Percentiles rank a stretch among this genome's conserved stretches.
Evolutionary conservation across 1,139 yeast species (phyloP).

Genomic region (Meyerozyma guilliermondii): DNA sequence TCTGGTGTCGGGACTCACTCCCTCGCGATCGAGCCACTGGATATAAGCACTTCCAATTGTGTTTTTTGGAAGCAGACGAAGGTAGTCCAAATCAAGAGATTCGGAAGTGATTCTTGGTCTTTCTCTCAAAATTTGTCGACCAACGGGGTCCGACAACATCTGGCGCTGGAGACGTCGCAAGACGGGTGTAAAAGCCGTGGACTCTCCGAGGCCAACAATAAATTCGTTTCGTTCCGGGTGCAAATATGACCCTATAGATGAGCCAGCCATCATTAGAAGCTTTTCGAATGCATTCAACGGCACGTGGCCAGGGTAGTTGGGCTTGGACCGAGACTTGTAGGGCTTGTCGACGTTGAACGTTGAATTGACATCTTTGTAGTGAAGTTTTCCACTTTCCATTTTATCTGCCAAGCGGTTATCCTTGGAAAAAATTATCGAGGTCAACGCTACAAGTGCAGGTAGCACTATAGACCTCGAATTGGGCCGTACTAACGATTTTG

Average conservation of each 20-base stretch:
- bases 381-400: slow-evolving; percentile 53
- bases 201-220: slow-evolving; percentile 93
- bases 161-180: slow-evolving; percentile 56
- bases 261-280: slow-evolving; percentile 58
- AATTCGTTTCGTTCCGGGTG: slow-evolving; percentile 80
- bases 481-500: not conserved
- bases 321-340: slow-evolving; percentile 34
- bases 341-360: slow-evolving; percentile 24
- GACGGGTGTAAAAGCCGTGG: slow-evolving; percentile 73
- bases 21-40: slow-evolving; percentile 79
- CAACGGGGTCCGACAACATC: slow-evolving; percentile 73
- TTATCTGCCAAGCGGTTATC: slow-evolving; percentile 51
- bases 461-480: slow-evolving; percentile 8
- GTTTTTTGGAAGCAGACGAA: slow-evolving; percentile 59
- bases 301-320: slow-evolving; percentile 74
- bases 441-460: slow-evolving; percentile 13
- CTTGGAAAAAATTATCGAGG: slow-evolving; percentile 34
- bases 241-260: slow-evolving; percentile 76
- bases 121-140: slow-evolving; percentile 72
- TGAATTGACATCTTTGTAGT: slow-evolving; percentile 34
- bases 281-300: slow-evolving; percentile 68
- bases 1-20: slow-evolving; percentile 91
- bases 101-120: slow-evolving; percentile 79
- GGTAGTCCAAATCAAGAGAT: slow-evolving; percentile 57
- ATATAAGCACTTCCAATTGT: slow-evolving; percentile 77